Evolutionary conservation across 2,329 filamentous ascomycete genomes (phyloP), one percentile per base, ranked within the genome.

Genomic region (Fusarium domesticum): DNA sequence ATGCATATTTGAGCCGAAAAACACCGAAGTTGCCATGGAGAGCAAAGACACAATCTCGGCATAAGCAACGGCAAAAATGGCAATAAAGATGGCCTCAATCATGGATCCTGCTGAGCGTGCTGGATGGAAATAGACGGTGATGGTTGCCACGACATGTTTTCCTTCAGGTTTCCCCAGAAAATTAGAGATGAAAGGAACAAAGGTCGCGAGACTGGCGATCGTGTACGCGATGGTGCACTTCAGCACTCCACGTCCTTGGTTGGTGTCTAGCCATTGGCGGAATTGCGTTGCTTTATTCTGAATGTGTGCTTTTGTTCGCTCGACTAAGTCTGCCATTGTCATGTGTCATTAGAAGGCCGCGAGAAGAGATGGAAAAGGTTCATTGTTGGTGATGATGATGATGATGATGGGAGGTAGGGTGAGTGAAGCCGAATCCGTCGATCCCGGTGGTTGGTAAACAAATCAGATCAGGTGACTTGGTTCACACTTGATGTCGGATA

Each of bases 61-160:
- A 32, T 95, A 97, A 18, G 83, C 69, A 50, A 96, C 89, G 1
- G 89, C 91, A 11, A 86, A 75, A 15, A 87, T 70, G 4, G 89
- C 88, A 38, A 93, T 81, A 12, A 91, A 69, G 11, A 86, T 80
- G 3, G 90, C 91, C 66, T 96, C 88, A 43, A 89, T 79, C 89
- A 96, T 96, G 50, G 88, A 93, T 0, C 92, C 92, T 7, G 84
- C 81, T 14, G 89, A 89, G 42, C 92, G 78, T 2, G 89, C 88
- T 1, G 92, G 90, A 63, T 96, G 91, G 59, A 96, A 97, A 61
- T 96, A 97, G 7, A 96, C 90, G 0, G 89, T 95, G 40, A 96
- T 83, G 1, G 92, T 96, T 25, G 90, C 90, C 38, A 96, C 89
- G 57, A 96, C 84, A 68, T 96, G 92, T 63, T 96, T 96, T 31